Conservation (phyloP, 2,329 filamentous ascomycete species). For the Rhinocladiella similis region DNA sequence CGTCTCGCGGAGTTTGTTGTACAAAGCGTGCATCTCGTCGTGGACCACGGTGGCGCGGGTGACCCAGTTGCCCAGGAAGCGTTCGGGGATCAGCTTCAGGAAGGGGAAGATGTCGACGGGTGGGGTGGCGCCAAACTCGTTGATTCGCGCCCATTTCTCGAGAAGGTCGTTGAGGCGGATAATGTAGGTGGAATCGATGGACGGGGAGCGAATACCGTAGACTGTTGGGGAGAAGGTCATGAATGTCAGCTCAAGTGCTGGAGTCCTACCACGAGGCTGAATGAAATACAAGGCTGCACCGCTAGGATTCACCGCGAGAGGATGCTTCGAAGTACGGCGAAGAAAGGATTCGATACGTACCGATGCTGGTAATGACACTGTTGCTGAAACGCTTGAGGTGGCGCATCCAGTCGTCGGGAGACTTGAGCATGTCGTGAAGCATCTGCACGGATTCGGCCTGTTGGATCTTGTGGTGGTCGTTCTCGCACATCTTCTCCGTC, state of each 20-base stretch:
- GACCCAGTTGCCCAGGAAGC: slow-evolving; percentile 42
- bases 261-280: not conserved
- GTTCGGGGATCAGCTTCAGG: slow-evolving; percentile 45
- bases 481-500: slow-evolving; percentile 46
- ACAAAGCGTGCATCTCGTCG: slow-evolving; percentile 44
- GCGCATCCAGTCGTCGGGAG: slow-evolving; percentile 13
- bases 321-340: no score
- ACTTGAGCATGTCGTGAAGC: slow-evolving; percentile 19
- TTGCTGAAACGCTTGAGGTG: slow-evolving; percentile 27
- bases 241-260: no score
- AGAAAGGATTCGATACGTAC: not conserved
- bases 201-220: slow-evolving; percentile 39
- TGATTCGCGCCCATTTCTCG: slow-evolving; percentile 25
- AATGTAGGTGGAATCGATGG: slow-evolving; percentile 12
- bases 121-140: slow-evolving; percentile 51
- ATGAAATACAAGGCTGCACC: not conserved
- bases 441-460: slow-evolving; percentile 26
- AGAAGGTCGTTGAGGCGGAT: slow-evolving; percentile 16
- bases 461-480: slow-evolving; percentile 19
- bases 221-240: slow-evolving; percentile 17
- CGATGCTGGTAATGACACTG: slow-evolving; percentile 46
- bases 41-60: slow-evolving; percentile 39
- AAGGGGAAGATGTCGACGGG: slow-evolving; percentile 51
- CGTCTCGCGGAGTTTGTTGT: slow-evolving; percentile 36
- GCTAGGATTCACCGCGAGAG: no score